Base-by-base conservation (phyloP, 2,329 filamentous ascomycete genomes). In the Hymenoscyphus linearis region DNA sequence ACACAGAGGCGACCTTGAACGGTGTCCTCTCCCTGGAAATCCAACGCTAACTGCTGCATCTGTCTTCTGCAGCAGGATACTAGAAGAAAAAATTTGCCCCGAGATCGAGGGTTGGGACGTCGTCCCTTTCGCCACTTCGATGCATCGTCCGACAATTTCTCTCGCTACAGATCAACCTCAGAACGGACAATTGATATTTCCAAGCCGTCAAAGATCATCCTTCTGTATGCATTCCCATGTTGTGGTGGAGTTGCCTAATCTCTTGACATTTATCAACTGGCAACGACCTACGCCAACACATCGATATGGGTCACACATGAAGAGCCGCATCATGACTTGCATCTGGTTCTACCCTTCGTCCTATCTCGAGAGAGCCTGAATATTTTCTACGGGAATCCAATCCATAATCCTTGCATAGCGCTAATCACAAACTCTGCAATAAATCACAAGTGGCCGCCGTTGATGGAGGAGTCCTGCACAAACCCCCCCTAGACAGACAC, bases 241-340 rank as follows among this genome's bases (percentile, higher is more conserved):
- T 75, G 77, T 75, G 76, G 83, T 86, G 83, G 84, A 84, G 82
- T 80, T 81, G 79, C 76, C 71, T 84, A 83, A 82, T 81, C 78
- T 81, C 79, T 81, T 79, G 79, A 78, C 76, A 77, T 82, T 80
- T 80, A 85, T 86, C 82, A 86, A 93, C 87, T 93, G 90, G 90
- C 84, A 84, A 85, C 82, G 82, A 88, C 82, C 81, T 80, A 87
- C 87, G 91, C 91, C 91, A 96, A 82, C 91, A 89, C 91, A 96
- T 92, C 90, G 90, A 73, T 78, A 85, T 84, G 83, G 84, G 83
- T 85, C 83, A 83, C 83, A 84, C 82, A 66, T 73, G 69, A 80
- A 85, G 83, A 85, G 84, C 84, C 84, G 84, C 84, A 87, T 84
- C 67, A 71, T 71, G 66, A 69, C 72, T 70, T 74, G 70, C 71